phyloP scores from a whole-genome alignment of 768 basidiomycete species.

The Calvatia gigantea region DNA sequence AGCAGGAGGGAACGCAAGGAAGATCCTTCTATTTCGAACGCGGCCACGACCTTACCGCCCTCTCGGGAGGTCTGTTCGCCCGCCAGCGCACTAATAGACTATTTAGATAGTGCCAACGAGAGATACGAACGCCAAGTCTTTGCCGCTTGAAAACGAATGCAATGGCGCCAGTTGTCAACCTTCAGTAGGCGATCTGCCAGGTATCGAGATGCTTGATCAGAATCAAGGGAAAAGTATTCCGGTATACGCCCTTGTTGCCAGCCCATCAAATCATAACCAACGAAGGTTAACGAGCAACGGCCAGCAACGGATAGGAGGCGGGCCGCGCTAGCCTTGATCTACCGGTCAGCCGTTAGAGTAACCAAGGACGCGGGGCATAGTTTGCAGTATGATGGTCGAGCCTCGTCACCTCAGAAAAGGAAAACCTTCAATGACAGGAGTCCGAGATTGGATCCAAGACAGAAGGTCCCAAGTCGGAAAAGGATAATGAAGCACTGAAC shows the following conservation, averaged over 20 bases:
- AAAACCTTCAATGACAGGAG: conserved; percentile 3
- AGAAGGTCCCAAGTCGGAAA: neutral
- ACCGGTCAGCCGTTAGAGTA: conserved; percentile 1
- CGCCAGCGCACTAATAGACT: too few relatives aligned
- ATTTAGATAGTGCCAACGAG: too few relatives aligned
- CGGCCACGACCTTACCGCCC: too few relatives aligned
- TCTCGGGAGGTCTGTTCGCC: too few relatives aligned
- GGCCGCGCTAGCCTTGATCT: neutral
- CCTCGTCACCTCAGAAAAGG: neutral
- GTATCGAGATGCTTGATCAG: neutral
- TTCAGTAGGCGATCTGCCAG: neutral
- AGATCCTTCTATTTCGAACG: neutral
- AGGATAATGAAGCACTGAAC: neutral
- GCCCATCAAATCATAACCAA: neutral
- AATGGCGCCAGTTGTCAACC: conserved; percentile 1
- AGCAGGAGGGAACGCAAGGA: neutral
- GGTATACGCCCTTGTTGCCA: neutral
- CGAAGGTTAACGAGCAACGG: neutral
- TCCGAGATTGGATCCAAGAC: neutral
- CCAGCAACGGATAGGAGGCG: neutral
- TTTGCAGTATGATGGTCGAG: neutral
- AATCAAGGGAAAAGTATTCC: neutral
- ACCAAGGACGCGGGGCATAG: neutral
- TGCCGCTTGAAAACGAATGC: neutral
- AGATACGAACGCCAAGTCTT: too few relatives aligned